Evolutionary conservation across 345 rosid genomes (phyloP).

Genomic region (Eucalyptus erythrocorys): DNA sequence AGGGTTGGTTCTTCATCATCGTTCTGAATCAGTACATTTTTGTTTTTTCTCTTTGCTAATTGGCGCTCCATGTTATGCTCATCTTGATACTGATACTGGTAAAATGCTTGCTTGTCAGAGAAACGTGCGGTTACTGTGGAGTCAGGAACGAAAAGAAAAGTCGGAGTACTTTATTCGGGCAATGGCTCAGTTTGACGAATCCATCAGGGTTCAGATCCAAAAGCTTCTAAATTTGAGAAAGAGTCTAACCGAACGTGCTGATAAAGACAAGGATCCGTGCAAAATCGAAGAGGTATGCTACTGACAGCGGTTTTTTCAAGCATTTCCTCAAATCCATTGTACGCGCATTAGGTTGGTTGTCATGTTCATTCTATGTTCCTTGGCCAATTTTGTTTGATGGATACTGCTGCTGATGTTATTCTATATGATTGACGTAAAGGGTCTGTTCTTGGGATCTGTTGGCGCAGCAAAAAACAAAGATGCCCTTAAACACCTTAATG

Average conservation of each 20-base stretch:
- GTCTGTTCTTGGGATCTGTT: constrained; percentile 41
- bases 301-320: neutral
- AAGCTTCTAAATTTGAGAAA: constrained; percentile 7
- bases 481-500: constrained; percentile 20
- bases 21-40: neutral
- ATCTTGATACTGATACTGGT: neutral
- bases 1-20: neutral
- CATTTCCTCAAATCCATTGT: neutral
- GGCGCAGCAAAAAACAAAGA: constrained; percentile 30
- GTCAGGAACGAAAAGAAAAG: neutral
- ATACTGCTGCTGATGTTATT: neutral
- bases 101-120: neutral
- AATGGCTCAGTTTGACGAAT: constrained; percentile 25
- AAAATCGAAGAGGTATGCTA: constrained; percentile 36
- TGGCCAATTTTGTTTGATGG: neutral
- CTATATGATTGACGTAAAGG: neutral
- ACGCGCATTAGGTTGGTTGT: neutral
- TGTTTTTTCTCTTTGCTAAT: neutral
- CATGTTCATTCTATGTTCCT: neutral
- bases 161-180: neutral
- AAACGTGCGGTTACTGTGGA: neutral
- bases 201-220: constrained; percentile 21
- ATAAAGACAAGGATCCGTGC: constrained; percentile 36
- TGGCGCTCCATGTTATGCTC: neutral
- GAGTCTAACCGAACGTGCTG: constrained; percentile 5